These are phyloP conservation scores for Corymbia citriodora DNA, from an alignment of 441 rosid genomes.

Conservation along the genomic window DNA sequence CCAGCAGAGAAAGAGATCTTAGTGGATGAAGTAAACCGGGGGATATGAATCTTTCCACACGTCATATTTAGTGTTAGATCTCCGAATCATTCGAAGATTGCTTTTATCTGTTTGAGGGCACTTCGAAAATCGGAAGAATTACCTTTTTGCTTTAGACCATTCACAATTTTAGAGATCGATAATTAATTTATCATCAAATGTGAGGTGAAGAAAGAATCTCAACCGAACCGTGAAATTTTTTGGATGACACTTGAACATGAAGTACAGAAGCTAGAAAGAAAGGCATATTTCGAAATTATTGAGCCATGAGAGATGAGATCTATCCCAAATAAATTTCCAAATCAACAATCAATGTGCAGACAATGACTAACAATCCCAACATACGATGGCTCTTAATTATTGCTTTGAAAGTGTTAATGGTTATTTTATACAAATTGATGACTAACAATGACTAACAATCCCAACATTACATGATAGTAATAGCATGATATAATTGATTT, in stretches of 20 bases:
- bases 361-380: not conserved
- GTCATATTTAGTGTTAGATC: not conserved
- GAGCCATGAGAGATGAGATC: not conserved
- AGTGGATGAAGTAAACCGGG: not conserved
- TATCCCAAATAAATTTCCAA: accelerated
- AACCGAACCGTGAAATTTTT: not conserved
- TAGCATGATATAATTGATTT: accelerated
- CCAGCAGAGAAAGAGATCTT: not conserved
- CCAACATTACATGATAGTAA: not conserved
- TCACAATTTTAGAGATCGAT: not conserved
- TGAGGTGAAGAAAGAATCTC: not conserved
- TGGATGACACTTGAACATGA: not conserved
- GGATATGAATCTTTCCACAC: not conserved
- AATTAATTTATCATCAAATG: not conserved
- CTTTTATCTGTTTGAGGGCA: not conserved
- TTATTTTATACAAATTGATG: not conserved
- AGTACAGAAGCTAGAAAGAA: not conserved
- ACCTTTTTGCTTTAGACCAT: not conserved
- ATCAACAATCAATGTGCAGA: not conserved
- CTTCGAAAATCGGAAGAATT: accelerated
- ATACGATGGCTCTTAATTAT: accelerated
- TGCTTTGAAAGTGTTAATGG: not conserved
- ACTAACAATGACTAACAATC: no score
- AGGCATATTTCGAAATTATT: not conserved
- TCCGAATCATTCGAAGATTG: accelerated